A percentile compares a stretch with the other conserved stretches of the same genome.
phyloP scores from a whole-genome alignment of 108 stramenopile species.

The Skeletonema costatum region DNA sequence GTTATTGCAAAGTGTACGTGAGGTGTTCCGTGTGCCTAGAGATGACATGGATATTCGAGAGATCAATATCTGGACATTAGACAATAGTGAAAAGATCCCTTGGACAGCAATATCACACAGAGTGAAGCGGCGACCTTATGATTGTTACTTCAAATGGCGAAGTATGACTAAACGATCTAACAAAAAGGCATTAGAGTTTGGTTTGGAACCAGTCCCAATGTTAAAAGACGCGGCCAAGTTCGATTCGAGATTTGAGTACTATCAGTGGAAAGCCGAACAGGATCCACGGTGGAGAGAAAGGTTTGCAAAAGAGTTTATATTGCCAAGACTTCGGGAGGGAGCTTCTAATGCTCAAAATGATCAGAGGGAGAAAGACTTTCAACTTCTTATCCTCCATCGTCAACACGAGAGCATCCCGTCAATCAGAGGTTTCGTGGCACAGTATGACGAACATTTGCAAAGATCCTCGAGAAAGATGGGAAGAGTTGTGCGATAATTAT shows the following conservation, averaged over 20 bases:
- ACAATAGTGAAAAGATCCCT: slow-evolving; percentile 46
- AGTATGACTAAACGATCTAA: slow-evolving; percentile 75
- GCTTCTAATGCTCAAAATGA: background rate
- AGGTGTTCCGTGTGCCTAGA: slow-evolving; percentile 43
- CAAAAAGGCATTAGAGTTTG: slow-evolving; percentile 50
- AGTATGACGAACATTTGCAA: slow-evolving; percentile 5
- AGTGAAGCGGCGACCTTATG: slow-evolving; percentile 17
- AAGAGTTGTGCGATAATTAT: slow-evolving; percentile 53
- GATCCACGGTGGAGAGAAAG: slow-evolving; percentile 15
- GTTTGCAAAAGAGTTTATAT: slow-evolving; percentile 6
- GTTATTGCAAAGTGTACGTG: slow-evolving; percentile 57
- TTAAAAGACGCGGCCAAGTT: slow-evolving; percentile 13
- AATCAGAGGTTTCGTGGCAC: slow-evolving; percentile 26
- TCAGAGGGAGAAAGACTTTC: slow-evolving; percentile 9
- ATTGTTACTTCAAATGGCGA: slow-evolving; percentile 54
- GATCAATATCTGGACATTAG: slow-evolving; percentile 50
- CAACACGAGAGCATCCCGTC: slow-evolving; percentile 26
- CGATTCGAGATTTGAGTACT: slow-evolving; percentile 28
- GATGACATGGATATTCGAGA: slow-evolving; percentile 54
- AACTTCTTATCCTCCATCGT: slow-evolving; percentile 24
- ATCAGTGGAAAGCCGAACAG: slow-evolving; percentile 33
- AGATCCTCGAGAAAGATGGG: slow-evolving; percentile 42
- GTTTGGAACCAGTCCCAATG: slow-evolving; percentile 34
- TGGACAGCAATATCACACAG: slow-evolving; percentile 59
- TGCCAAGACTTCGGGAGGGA: background rate